Evolutionary conservation across 2,329 filamentous ascomycete species (phyloP), one percentile per base, ranked within the genome.

Genomic region (Fusarium dlaminii): DNA sequence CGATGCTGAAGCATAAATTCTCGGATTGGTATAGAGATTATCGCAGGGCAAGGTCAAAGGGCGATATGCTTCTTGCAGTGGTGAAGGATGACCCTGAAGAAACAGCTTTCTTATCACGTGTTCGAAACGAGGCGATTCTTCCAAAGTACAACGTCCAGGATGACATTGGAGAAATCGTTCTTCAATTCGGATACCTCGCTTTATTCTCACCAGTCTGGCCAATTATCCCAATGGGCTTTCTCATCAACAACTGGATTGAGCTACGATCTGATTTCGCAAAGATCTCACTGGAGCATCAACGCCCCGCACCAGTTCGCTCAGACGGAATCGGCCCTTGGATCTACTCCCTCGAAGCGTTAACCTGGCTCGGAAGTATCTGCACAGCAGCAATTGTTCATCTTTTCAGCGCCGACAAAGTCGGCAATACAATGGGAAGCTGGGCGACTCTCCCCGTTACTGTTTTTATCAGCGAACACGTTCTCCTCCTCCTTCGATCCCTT

Each of bases 181-280:
- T 93, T 5, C 90, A 92, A 77, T 94, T 94, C 74, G 93, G 93
- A 10, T 94, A 94, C 78, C 86, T 95, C 0, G 88, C 90, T 0
- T 84, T 94, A 9, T 95, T 94, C 81, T 92, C 90, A 2, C 90
- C 93, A 1, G 90, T 94, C 36, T 95, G 93, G 93, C 92, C 93
- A 0, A 84, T 94, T 3, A 92, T 93, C 1, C 89, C 91, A 0
- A 84, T 94, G 29, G 92, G 91, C 0, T 95, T 94, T 80, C 84
- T 94, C 20, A 82, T 93, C 79, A 94, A 94, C 81, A 92, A 94
- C 82, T 93, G 92, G 91, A 84, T 95, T 63, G 93, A 95, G 80
- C 86, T 95, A 15, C 91, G 93, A 15, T 91, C 92, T 6, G 93
- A 95, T 77, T 93, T 93, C 51, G 88, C 93, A 82, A 95, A 94